Percentiles rank a stretch among this genome's conserved stretches.
phyloP scores from a whole-genome alignment of 2,329 filamentous ascomycete species.

The Aspergillus intermedius region DNA sequence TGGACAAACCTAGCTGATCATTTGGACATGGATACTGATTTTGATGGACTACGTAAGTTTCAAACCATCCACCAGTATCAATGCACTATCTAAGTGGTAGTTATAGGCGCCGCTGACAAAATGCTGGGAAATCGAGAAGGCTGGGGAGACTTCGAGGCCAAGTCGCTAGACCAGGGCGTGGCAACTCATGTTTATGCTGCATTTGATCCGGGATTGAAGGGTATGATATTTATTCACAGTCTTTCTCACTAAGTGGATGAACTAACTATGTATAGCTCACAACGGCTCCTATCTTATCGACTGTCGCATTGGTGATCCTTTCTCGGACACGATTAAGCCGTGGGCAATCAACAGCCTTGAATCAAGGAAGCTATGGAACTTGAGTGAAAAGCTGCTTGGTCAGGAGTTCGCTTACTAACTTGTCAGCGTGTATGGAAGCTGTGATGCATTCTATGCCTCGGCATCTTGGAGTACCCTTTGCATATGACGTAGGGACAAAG shows the following conservation, averaged over 20 bases:
- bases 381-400: conserved; percentile 42
- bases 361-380: conserved; percentile 41
- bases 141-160: conserved; percentile 13
- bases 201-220: conserved; percentile 20
- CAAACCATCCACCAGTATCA: background rate
- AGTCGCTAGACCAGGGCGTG: conserved; percentile 21
- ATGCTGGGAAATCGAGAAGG: conserved; percentile 14
- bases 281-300: conserved; percentile 38
- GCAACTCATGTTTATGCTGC: conserved; percentile 29
- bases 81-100: background rate
- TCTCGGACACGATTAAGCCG: conserved; percentile 24
- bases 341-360: conserved; percentile 20
- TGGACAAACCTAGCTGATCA: conserved; percentile 14
- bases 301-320: conserved; percentile 35
- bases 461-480: too few relatives aligned
- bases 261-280: conserved; percentile 15
- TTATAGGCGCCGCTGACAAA: conserved; percentile 5
- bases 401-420: conserved; percentile 27
- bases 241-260: background rate
- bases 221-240: conserved; percentile 4
- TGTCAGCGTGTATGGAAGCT: background rate
- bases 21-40: conserved; percentile 12
- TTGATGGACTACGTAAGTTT: conserved; percentile 8
- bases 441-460: background rate
- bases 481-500: too few relatives aligned